Evolutionary conservation across 495 filamentous ascomycete species (phyloP).

Genomic region (Neurospora tetraspora): DNA sequence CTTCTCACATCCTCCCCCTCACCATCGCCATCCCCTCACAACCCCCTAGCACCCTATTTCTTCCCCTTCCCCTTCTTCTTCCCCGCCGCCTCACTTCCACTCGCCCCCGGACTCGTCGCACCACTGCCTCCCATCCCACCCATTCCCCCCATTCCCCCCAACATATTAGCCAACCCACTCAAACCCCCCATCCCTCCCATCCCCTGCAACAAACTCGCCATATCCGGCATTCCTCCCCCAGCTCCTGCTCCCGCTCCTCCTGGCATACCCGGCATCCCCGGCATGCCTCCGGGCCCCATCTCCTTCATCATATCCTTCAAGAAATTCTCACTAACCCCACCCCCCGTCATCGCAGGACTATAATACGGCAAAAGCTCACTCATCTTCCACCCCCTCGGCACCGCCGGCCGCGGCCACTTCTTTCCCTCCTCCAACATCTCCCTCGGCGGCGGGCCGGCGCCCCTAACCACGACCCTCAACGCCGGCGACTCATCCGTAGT

Average conservation of each 20-base stretch:
- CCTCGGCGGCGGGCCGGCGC: conserved; percentile 34
- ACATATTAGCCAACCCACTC: not conserved
- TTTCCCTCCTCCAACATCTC: conserved; percentile 42
- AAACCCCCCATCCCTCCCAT: conserved; percentile 20
- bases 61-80: conserved; percentile 43
- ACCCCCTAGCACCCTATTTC: conserved; percentile 13
- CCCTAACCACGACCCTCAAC: conserved; percentile 59
- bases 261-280: conserved; percentile 6
- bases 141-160: conserved; percentile 1
- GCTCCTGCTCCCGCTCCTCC: not conserved
- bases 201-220: conserved; percentile 34
- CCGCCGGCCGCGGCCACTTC: conserved; percentile 56
- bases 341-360: conserved; percentile 78
- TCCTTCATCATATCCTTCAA: conserved; percentile 97
- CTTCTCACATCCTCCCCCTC: not conserved
- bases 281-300: conserved; percentile 49
- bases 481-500: conserved; percentile 55
- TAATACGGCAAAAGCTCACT: conserved; percentile 73
- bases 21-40: not conserved
- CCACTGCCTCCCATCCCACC: conserved; percentile 12
- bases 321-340: conserved; percentile 91
- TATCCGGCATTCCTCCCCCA: conserved; percentile 17
- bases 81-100: conserved; percentile 22
- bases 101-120: conserved; percentile 11
- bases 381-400: conserved; percentile 91